A percentile compares a stretch with the other conserved stretches of the same genome.
Evolutionary conservation across 768 basidiomycete species (phyloP).

Genomic region (Hygrophoropsis aurantiaca): DNA sequence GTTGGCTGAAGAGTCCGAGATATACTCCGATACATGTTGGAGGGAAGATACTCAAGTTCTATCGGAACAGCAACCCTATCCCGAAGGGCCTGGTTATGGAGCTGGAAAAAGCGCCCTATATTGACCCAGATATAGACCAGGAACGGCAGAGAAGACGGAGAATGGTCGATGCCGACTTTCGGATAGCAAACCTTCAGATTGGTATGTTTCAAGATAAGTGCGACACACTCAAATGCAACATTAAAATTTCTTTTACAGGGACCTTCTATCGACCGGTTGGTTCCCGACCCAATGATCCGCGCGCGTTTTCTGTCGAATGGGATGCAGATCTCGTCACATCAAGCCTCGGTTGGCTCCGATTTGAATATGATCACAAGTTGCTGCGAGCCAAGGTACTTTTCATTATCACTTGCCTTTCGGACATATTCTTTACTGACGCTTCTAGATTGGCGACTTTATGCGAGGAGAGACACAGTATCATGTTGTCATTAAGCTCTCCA

Average conservation of each 20-base stretch:
- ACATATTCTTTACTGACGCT: background rate
- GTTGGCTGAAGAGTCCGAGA: slow-evolving; percentile 34
- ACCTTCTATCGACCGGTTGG: slow-evolving; percentile 25
- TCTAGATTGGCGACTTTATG: slow-evolving; percentile 59
- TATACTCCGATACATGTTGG: slow-evolving; percentile 40
- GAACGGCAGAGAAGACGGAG: slow-evolving; percentile 44
- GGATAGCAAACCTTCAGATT: slow-evolving; percentile 65
- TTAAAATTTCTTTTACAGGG: slow-evolving; percentile 15
- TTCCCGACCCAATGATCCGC: slow-evolving; percentile 31
- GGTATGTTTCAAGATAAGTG: slow-evolving; percentile 51
- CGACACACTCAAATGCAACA: slow-evolving; percentile 5
- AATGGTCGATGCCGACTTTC: slow-evolving; percentile 47
- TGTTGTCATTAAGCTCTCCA: slow-evolving; percentile 55
- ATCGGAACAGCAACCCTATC: slow-evolving; percentile 8
- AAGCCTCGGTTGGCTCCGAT: slow-evolving; percentile 53
- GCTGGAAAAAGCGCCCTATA: slow-evolving; percentile 54
- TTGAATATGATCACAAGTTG: slow-evolving; percentile 69
- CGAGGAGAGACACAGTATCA: slow-evolving; percentile 50
- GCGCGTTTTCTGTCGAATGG: slow-evolving; percentile 73
- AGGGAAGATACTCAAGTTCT: slow-evolving; percentile 39
- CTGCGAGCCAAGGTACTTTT: slow-evolving; percentile 57
- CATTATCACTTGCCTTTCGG: background rate
- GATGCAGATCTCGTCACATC: slow-evolving; percentile 47
- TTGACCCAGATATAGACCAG: slow-evolving; percentile 54
- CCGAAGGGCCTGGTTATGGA: slow-evolving; percentile 24